Evolutionary conservation across 179 eudicot genomes (phyloP), one percentile per base, ranked within the genome.

Genomic region (Beta lomatogona): DNA sequence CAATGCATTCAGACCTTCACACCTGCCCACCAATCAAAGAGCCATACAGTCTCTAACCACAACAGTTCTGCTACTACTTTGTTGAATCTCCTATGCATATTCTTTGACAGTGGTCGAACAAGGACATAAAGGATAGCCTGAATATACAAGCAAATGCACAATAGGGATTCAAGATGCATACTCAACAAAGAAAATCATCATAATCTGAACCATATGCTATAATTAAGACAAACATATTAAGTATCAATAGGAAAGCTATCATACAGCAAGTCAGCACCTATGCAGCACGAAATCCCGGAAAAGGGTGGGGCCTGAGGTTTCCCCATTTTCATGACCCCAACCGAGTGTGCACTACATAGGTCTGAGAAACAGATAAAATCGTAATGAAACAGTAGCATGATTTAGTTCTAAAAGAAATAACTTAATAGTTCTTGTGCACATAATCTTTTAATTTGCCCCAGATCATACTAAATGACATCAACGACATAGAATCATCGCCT

Each of bases 11-110:
- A 68, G 63, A 84, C 98, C 98, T 94, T 91, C 81, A 94, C 81
- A 63, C 90, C 92, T 45, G 94, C 96, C 98, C 98, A 92, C 98
- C 98, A 94, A 84, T 94, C 97, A 60, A 93, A 80, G 53, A 94
- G 85, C 94, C 98, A 94, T 13, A 94, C 91, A 21, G 92, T 87
- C 87, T 94, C 91, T 80, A 89, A 81, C 96, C 97, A 91, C 84
- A 94, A 70, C 48, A 94, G 85, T 80, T 94, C 98, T 11, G 91
- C 92, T 19, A 93, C 69, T 50, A 73, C 87, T 83, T 90, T 92
- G 83, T 93, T 94, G 55, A 93, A 88, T 86, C 89, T 90, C 78
- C 97, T 85, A 71, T 93, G 86, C 44, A 86, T 82, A 83, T 78
- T 89, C 91, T 94, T 93, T 21, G 97, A 92, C 5, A 89, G 64